These are phyloP conservation scores for Ajuga reptans DNA, from an alignment of 305 asterid genomes.

Conservation along the genomic window DNA sequence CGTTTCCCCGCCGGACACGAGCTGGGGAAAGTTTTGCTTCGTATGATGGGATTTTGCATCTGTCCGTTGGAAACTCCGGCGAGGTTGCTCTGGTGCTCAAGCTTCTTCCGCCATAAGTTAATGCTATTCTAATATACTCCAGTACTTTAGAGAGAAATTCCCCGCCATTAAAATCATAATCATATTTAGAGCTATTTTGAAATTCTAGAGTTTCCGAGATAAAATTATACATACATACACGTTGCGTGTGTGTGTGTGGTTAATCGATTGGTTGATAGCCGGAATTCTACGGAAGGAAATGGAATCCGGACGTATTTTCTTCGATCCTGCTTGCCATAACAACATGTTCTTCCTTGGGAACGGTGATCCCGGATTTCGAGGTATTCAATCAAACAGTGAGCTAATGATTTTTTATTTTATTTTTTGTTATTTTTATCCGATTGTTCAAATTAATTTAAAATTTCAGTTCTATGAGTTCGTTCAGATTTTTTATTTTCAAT, in stretches of 20 bases:
- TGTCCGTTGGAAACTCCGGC: constrained; percentile 92
- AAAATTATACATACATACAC: constrained; percentile 22
- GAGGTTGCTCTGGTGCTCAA: constrained; percentile 92
- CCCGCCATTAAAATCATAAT: constrained; percentile 4
- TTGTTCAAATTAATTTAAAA: neutral
- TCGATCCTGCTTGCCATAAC: constrained; percentile 55
- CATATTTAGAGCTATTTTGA: constrained; percentile 5
- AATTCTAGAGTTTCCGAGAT: constrained; percentile 15
- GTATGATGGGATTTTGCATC: constrained; percentile 93
- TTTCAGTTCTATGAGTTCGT: neutral
- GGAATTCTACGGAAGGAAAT: constrained; percentile 38
- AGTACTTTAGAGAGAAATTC: neutral
- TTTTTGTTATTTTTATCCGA: neutral
- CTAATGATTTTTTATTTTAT: neutral
- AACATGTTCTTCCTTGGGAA: constrained; percentile 65
- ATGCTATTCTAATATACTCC: constrained; percentile 53
- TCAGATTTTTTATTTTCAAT: neutral
- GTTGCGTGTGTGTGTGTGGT: constrained; percentile 16
- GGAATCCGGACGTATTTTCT: constrained; percentile 78
- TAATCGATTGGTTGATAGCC: constrained; percentile 23
- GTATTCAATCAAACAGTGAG: constrained; percentile 26
- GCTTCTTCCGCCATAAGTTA: constrained; percentile 98
- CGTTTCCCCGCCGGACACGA: constrained; percentile 28
- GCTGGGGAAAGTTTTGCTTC: constrained; percentile 48
- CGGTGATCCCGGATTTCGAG: constrained; percentile 61